Base-by-base conservation (phyloP, 2,329 filamentous ascomycete genomes). In the Neonectria sp. region DNA sequence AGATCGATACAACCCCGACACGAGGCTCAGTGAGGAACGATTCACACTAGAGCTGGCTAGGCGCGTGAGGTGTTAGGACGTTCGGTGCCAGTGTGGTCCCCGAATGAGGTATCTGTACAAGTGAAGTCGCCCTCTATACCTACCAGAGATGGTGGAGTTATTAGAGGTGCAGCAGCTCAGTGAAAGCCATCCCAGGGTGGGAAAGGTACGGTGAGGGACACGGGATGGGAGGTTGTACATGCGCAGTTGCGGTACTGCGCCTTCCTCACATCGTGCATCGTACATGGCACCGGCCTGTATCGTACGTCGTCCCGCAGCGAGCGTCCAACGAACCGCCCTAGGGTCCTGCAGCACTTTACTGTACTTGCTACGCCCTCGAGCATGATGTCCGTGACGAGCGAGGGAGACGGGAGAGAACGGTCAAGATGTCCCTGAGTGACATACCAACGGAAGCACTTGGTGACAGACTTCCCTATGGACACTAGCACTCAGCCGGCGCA, bases 1-100 rank as follows among this genome's bases (percentile, higher is more conserved):
- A 55, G n/a, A 29, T 40, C 59, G 51, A 62, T 53, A 35, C 51
- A 53, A 35, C 51, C n/a, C 25, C 51, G 21, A 53, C n/a, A 53
- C 51, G 51, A 31, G 51, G n/a, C n/a, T n/a, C 15, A n/a, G 15
- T 17, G 37, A 40, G 37, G 7, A 40, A n/a, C 37, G 7, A 40
- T 40, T 40, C 37, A n/a, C 15, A 31, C 29, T 31, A 51, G 31
- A 49, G 25, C 25, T 11, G 15, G 27, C 8, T 51, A 31, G 48
- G 48, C 8, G 17, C 9, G 15, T 17, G 27, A 29, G 25, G 37
- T 40, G 37, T 40, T 40, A 17, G 37, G 37, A 7, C 6, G 37
- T 6, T 3, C 5, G 37, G 15, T 17, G 15, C n/a, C n/a, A 15
- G 25, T 51, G 27, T 31, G 48, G 48, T n/a, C 31, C n/a, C 8